These are phyloP conservation scores for Verticillium albo-atrum DNA, from an alignment of 2,329 filamentous ascomycete species.

Conservation along the genomic window DNA sequence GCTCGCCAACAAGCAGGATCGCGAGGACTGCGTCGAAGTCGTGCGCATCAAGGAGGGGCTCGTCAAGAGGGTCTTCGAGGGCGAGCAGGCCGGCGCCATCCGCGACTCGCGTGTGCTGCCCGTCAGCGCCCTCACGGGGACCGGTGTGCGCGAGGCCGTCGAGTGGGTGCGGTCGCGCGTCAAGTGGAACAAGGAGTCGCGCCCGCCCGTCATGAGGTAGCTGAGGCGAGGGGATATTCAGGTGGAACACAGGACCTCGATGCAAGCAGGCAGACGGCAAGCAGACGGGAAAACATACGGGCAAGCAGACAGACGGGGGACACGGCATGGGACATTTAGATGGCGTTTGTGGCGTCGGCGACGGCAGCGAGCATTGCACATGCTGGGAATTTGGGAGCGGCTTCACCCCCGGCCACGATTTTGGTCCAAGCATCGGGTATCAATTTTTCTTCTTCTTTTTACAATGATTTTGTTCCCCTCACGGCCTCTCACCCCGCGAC, in stretches of 20 bases:
- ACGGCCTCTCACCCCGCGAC: slow-evolving; percentile 6
- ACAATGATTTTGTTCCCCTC: slow-evolving; percentile 14
- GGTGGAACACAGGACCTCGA: no score
- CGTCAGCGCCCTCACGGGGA: slow-evolving; percentile 82
- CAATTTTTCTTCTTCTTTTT: slow-evolving; percentile 9
- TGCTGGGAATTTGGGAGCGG: not conserved
- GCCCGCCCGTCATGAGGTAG: slow-evolving; percentile 90
- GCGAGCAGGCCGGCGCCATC: slow-evolving; percentile 80
- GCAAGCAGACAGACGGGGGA: no score
- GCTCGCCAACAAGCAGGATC: slow-evolving; percentile 94
- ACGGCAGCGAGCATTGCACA: not conserved
- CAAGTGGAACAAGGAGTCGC: slow-evolving; percentile 92
- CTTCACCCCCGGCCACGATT: not conserved
- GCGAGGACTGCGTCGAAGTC: slow-evolving; percentile 96
- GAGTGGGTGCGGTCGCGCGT: slow-evolving; percentile 92
- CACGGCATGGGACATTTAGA: not conserved
- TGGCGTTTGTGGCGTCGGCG: not conserved
- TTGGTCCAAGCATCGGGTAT: no score
- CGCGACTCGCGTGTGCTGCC: slow-evolving; percentile 89
- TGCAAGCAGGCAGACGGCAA: no score
- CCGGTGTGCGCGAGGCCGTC: slow-evolving; percentile 89
- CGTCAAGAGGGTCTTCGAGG: slow-evolving; percentile 92
- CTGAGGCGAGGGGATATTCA: not conserved
- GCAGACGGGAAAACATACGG: no score
- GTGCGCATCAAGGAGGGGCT: slow-evolving; percentile 96